These are phyloP conservation scores for Adansonia digitata DNA, from an alignment of 345 rosid genomes.

Conservation along the genomic window DNA sequence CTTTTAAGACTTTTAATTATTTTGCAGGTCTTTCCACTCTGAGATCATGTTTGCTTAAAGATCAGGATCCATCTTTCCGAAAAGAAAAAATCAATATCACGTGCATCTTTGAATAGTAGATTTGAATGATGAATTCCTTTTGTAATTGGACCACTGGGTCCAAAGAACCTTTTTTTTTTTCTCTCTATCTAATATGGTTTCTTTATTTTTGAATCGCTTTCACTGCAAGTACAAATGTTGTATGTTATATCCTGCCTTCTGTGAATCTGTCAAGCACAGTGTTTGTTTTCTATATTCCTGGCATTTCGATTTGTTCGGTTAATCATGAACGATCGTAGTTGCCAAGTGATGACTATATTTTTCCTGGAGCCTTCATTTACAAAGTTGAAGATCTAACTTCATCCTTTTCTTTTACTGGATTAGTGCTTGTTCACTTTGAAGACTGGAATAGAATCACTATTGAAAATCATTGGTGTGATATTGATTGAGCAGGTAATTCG, in stretches of 20 bases:
- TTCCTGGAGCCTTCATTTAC: background rate
- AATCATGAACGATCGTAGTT: background rate
- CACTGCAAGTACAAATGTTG: background rate
- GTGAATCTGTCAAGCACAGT: background rate
- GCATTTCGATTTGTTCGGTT: background rate
- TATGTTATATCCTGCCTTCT: background rate
- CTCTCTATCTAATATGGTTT: background rate
- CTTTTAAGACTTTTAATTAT: background rate
- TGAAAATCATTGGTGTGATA: conserved; percentile 4
- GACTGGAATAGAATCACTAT: background rate
- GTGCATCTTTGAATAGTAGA: background rate
- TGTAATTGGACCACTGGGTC: conserved; percentile 12
- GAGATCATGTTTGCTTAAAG: background rate
- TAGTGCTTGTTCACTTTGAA: conserved; percentile 6
- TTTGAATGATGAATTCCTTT: background rate
- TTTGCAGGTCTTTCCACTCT: background rate
- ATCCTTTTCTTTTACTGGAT: background rate
- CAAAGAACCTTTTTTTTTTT: background rate
- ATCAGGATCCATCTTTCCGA: background rate
- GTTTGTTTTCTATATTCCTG: background rate
- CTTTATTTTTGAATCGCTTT: background rate
- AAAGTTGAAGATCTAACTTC: conserved; percentile 28
- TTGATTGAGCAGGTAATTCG: conserved; percentile 22
- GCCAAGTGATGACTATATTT: background rate
- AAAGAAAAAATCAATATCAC: background rate